A percentile compares a stretch with the other conserved stretches of the same genome.
Conservation (phyloP, 2,329 filamentous ascomycete species). For the Fusarium miscanthi region DNA sequence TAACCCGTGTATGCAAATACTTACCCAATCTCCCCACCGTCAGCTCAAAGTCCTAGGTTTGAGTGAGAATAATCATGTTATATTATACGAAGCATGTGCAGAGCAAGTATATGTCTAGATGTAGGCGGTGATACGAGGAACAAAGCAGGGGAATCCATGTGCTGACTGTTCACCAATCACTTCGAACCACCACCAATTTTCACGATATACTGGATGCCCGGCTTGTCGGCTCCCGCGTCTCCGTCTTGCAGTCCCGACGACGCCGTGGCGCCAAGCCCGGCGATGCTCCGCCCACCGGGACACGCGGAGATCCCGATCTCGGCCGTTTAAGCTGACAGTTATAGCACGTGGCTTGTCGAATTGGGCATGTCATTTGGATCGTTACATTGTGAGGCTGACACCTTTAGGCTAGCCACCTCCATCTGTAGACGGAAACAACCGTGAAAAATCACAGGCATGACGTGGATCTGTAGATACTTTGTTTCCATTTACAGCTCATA, state of each 20-base stretch:
- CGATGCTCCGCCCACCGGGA: slow-evolving; percentile 18
- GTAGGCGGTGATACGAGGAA: slow-evolving; percentile 18
- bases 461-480: slow-evolving; percentile 4
- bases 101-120: not conserved
- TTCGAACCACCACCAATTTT: not conserved
- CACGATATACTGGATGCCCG: not conserved
- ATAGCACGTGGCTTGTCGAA: slow-evolving; percentile 4
- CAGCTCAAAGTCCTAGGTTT: slow-evolving; percentile 10
- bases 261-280: slow-evolving; percentile 32
- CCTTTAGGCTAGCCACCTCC: slow-evolving; percentile 13
- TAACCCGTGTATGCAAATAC: slow-evolving; percentile 5
- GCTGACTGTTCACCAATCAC: slow-evolving; percentile 3
- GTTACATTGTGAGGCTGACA: slow-evolving; percentile 32
- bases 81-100: not conserved
- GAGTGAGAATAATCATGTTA: not conserved
- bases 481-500: slow-evolving; percentile 43
- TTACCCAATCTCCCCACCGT: slow-evolving; percentile 5
- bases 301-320: not conserved
- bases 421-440: not conserved
- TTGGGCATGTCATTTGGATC: not conserved
- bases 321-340: slow-evolving; percentile 1
- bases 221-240: not conserved
- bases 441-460: not conserved
- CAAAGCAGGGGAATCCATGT: slow-evolving; percentile 11
- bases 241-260: slow-evolving; percentile 14